Evolutionary conservation across 192 early-diverging fungal genomes (phyloP).

Genomic region (Coemansia sp.): DNA sequence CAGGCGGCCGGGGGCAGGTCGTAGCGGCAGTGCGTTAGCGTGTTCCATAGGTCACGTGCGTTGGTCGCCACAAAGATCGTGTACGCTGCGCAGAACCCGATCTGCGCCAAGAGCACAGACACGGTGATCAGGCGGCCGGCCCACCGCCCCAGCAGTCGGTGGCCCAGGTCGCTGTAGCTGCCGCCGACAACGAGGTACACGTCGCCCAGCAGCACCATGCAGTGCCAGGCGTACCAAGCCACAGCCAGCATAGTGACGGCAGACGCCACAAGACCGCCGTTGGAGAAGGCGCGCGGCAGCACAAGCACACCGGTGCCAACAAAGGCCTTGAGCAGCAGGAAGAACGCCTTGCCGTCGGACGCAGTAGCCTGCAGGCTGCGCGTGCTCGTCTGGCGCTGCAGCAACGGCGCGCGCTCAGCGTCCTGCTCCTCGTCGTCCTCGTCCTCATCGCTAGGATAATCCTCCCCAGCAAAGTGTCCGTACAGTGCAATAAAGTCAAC

Average conservation of each 20-base stretch:
- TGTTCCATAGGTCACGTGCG: slow-evolving; percentile 62
- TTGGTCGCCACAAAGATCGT: slow-evolving; percentile 88
- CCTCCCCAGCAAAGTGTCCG: slow-evolving; percentile 92
- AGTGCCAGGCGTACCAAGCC: slow-evolving; percentile 60
- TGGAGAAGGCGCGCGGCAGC: slow-evolving; percentile 70
- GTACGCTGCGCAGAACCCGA: slow-evolving; percentile 88
- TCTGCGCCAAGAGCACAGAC: slow-evolving; percentile 67
- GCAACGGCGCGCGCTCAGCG: slow-evolving; percentile 7
- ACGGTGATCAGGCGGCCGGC: slow-evolving; percentile 60
- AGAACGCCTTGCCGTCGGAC: slow-evolving; percentile 68
- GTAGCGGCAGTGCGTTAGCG: slow-evolving; percentile 63
- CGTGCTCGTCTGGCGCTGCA: slow-evolving; percentile 2
- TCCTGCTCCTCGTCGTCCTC: slow-evolving; percentile 45
- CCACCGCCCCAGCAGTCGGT: slow-evolving; percentile 56
- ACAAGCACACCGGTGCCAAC: slow-evolving; percentile 78
- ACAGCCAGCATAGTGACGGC: slow-evolving; percentile 51
- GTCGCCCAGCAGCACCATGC: slow-evolving; percentile 64
- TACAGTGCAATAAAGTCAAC: slow-evolving; percentile 91
- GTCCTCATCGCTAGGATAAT: slow-evolving; percentile 78
- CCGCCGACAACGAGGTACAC: slow-evolving; percentile 58
- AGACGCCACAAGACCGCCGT: slow-evolving; percentile 70
- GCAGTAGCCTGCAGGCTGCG: slow-evolving; percentile 51
- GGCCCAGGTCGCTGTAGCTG: slow-evolving; percentile 66
- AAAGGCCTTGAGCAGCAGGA: slow-evolving; percentile 78
- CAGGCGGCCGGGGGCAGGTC: slow-evolving; percentile 68